These are phyloP conservation scores for Colletotrichum sp. DNA, from an alignment of 2,329 filamentous ascomycete species.

Conservation along the genomic window DNA sequence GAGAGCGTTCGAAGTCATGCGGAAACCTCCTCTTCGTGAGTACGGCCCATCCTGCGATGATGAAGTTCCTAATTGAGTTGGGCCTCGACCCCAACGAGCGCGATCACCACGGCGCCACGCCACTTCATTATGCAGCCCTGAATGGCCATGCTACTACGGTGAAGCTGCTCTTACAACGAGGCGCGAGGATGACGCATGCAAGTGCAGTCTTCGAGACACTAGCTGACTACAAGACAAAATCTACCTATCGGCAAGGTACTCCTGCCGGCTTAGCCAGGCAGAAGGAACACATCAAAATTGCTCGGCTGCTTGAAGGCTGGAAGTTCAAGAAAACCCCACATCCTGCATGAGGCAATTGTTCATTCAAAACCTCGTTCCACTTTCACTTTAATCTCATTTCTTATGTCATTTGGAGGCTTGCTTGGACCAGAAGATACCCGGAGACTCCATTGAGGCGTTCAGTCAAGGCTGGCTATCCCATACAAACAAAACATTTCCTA, in stretches of 20 bases:
- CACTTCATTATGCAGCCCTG: slow-evolving; percentile 28
- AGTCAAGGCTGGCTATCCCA: neutral
- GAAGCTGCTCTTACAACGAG: slow-evolving; percentile 29
- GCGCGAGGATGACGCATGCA: slow-evolving; percentile 23
- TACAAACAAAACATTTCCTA: neutral
- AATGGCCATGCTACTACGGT: slow-evolving; percentile 26
- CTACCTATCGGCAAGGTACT: slow-evolving; percentile 27
- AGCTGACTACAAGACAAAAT: slow-evolving; percentile 19
- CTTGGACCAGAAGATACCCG: slow-evolving; percentile 11
- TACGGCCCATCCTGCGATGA: slow-evolving; percentile 18
- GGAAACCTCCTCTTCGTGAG: slow-evolving; percentile 25
- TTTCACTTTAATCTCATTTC: neutral
- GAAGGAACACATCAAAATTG: slow-evolving; percentile 21
- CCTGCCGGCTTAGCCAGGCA: slow-evolving; percentile 27
- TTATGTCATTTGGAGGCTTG: neutral
- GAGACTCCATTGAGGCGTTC: neutral
- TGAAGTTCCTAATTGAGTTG: slow-evolving; percentile 24
- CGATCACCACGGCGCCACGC: slow-evolving; percentile 27
- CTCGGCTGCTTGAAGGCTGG: slow-evolving; percentile 21
- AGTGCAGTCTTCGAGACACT: slow-evolving; percentile 26
- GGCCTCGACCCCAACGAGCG: slow-evolving; percentile 26
- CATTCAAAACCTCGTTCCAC: neutral
- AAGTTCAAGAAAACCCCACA: slow-evolving; percentile 4
- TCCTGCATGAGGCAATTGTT: neutral
- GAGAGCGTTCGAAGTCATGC: slow-evolving; percentile 20